These are phyloP conservation scores for Botrytis pseudocinerea DNA, from an alignment of 2,329 filamentous ascomycete genomes.

Conservation along the genomic window DNA sequence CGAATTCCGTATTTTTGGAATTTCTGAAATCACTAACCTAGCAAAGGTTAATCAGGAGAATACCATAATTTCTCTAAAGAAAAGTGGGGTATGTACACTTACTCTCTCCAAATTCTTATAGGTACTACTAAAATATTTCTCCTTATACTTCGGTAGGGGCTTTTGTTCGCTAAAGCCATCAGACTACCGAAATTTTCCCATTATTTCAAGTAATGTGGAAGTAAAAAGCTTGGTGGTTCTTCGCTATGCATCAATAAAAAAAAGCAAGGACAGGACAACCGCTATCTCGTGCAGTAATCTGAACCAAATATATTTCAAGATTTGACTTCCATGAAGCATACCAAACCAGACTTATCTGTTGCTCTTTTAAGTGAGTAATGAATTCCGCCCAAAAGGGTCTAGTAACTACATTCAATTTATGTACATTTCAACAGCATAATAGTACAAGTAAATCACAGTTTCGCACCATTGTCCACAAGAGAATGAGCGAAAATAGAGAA, in stretches of 20 bases:
- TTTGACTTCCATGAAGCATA: not conserved
- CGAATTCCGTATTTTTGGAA: too few species aligned
- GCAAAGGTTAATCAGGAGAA: too few species aligned
- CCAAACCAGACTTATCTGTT: not conserved
- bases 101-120: too few species aligned
- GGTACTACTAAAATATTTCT: too few species aligned
- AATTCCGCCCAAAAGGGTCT: rapidly evolving
- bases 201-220: not conserved
- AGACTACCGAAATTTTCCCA: not conserved
- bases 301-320: not conserved
- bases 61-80: too few species aligned
- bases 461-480: not conserved
- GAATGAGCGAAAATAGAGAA: not conserved
- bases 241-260: not conserved
- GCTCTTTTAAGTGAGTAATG: not conserved
- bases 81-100: too few species aligned
- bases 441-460: not conserved
- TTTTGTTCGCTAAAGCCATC: not conserved
- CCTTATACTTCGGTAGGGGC: too few species aligned
- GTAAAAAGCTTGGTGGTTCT: not conserved
- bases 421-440: not conserved
- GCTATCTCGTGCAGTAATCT: not conserved
- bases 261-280: not conserved
- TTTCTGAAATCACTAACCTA: too few species aligned
- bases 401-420: not conserved